Evolutionary conservation across 352 stramenopile genomes (phyloP), one percentile per base, ranked within the genome.

Genomic region (Phytopythium boreale): DNA sequence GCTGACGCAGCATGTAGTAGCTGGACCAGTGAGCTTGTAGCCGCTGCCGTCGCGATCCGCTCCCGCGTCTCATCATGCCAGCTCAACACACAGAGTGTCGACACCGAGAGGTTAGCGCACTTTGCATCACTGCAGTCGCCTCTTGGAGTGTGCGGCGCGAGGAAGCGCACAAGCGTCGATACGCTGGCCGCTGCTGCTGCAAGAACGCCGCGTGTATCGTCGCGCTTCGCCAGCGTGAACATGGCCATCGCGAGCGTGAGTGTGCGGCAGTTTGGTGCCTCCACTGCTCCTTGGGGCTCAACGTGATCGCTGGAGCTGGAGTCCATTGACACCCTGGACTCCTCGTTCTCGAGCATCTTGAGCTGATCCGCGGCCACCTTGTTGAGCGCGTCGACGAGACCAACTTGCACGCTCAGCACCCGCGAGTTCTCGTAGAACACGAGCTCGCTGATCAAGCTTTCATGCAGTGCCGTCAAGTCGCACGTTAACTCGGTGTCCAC

Each of bases 1-100:
- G 31, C 37, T 39, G 39, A 46, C 6, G 41, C 14, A 12, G 37
- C 19, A 57, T 12, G 47, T 2, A 62, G 43, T 19, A 56, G 47
- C 41, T 53, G 56, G 4, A 62, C 39, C 10, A 62, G 43, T 14
- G 56, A 26, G 24, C 24, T 26, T 9, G 56, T 22, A 2, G 43
- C 29, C 14, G 8, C 39, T 19, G 39, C 8, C 3, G 56, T 53
- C 29, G 36, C 31, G n/a, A 89, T 49, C 9, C 66, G 59, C 4
- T 19, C 50, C 2, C 79, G 71, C 2, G 81, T 86, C 11, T 68
- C 56, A n/a, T 90, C 79, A 53, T 93, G 71, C 82, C 84, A 93
- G 10, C 71, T 72, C 15, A 93, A 56, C 26, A 76, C 70, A 50
- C 79, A 89, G 15, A 92, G 53, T 8, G 80, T 77, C 0, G 81